Evolutionary conservation across 176 grass and related monocot species (phyloP).

Genomic region (Sorghum bicolor): Sorghum_bicolor_NCBIv3 NC_012875.2:60265501-60266000

Average conservation of each 20-base stretch:
- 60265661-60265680: background rate
- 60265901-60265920: constrained; percentile 73
- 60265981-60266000: constrained; percentile 4
- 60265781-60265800: constrained; percentile 61
- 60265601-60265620: background rate
- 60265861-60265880: constrained; percentile 88
- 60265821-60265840: constrained; percentile 91
- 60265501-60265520: background rate
- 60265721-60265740: constrained; percentile 89
- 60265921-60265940: constrained; percentile 86
- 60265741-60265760: constrained; percentile 87
- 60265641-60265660: background rate
- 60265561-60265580: background rate
- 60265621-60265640: background rate
- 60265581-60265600: background rate
- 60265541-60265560: background rate
- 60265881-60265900: constrained; percentile 88
- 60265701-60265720: constrained; percentile 83
- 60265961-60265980: constrained; percentile 18
- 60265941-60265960: constrained; percentile 80
- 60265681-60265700: constrained; percentile 93
- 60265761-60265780: constrained; percentile 59
- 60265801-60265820: constrained; percentile 77
- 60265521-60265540: background rate
- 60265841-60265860: constrained; percentile 81